Evolutionary conservation across 2,329 filamentous ascomycete species (phyloP), one percentile per base, ranked within the genome.

Genomic region (Triangularia setosa): DNA sequence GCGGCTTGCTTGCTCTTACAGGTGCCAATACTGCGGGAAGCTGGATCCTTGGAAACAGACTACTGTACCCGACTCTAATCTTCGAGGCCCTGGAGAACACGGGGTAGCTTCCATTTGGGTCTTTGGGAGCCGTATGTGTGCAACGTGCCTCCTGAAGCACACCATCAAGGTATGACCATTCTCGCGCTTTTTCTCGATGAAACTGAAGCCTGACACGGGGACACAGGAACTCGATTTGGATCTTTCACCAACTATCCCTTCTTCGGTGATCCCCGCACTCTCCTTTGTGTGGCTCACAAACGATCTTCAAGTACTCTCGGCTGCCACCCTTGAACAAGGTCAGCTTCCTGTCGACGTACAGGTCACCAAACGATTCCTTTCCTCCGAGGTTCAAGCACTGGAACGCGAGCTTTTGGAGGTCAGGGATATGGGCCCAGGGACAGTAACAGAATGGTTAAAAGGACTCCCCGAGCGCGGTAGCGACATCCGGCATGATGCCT

Each of bases 381-480:
- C 82, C 55, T 73, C 79, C 25, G 85, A 93, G 64, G 81, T 92
- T 35, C 81, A 87, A 25, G 80, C 81, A 7, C 82, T 93, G 67
- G 83, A 84, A 64, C 73, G 78, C 30, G 87, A 91, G 71, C 86
- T 91, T 69, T 78, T 84, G 53, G 79, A 85, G 4, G 90, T 88
- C 61, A 85, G 86, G 69, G 76, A 79, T n/a, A 82, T 91, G 69
- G 90, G 91, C n/a, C 71, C 82, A 54, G 87, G 88, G 52, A 85
- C 88, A 11, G 83, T 84, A 3, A 89, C 92, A 69, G 91, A 93
- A 74, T 95, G 91, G 91, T 80, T 87, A 28, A 93, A 93, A 75
- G 91, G 91, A 9, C 81, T 95, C 3, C 84, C 87, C 53, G 79
- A 78, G 27, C 82, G 85, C 64, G 89, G 90, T 9, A 85, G 84